phyloP scores from a whole-genome alignment of 805 yeast genomes.

The Candida pseudoglaebosa region DNA sequence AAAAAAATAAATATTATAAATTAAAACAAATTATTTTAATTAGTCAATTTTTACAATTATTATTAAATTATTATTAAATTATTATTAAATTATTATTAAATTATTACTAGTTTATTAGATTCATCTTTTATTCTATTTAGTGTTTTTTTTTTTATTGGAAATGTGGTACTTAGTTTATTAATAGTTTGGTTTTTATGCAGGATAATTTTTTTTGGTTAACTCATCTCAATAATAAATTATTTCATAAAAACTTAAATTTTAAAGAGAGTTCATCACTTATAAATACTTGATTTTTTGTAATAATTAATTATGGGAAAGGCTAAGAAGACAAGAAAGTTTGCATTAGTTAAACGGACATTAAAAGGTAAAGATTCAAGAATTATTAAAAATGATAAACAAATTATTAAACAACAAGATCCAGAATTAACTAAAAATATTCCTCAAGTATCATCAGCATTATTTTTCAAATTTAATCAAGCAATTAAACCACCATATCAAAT shows the following conservation, averaged over 20 bases:
- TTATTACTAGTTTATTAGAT: too few species aligned
- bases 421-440: constrained; percentile 60
- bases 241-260: too few species aligned
- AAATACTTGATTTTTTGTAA: too few species aligned
- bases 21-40: too few species aligned
- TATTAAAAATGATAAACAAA: constrained; percentile 25
- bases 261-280: background rate
- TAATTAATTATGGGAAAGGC: constrained; percentile 98
- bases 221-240: too few species aligned
- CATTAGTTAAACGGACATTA: constrained; percentile 81
- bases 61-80: too few species aligned
- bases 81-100: too few species aligned
- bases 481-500: constrained; percentile 98
- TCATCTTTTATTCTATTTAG: too few species aligned
- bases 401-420: constrained; percentile 73
- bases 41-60: too few species aligned
- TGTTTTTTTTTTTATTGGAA: background rate
- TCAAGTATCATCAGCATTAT: constrained; percentile 92
- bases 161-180: background rate
- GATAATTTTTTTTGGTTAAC: too few species aligned
- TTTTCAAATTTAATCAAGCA: constrained; percentile 90
- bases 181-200: too few species aligned
- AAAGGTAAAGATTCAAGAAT: constrained; percentile 67
- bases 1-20: too few species aligned
- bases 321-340: constrained; percentile 94